Conservation (phyloP, 2,329 filamentous ascomycete species). For the Ilyonectria mors-panacis region DNA sequence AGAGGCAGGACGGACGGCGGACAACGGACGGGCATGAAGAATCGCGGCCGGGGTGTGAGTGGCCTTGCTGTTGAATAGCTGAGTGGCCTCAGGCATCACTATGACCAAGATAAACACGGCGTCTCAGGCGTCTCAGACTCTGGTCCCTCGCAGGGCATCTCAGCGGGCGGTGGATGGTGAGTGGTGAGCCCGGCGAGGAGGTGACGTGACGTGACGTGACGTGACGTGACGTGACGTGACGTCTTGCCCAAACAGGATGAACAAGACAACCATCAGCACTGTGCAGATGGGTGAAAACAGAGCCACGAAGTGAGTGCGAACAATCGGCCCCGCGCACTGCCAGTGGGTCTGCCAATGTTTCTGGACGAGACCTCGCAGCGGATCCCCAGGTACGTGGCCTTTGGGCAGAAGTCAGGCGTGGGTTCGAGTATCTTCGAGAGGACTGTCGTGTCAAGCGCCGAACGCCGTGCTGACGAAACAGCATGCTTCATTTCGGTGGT, state of each 20-base stretch:
- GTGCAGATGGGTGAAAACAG: constrained; percentile 23
- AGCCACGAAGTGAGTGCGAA: constrained; percentile 31
- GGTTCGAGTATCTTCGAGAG: constrained; percentile 44
- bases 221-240: constrained; percentile 45
- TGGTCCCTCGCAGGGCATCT: constrained; percentile 22
- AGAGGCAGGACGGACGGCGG: constrained; percentile 15
- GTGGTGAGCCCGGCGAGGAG: constrained; percentile 20
- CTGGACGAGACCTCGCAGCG: constrained; percentile 34
- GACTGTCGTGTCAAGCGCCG: constrained; percentile 2
- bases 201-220: constrained; percentile 45
- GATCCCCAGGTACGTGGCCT: constrained; percentile 39
- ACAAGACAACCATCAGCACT: constrained; percentile 31
- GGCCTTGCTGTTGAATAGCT: constrained; percentile 19
- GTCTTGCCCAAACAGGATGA: constrained; percentile 39
- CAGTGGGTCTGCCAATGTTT: constrained; percentile 23
- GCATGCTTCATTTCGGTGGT: constrained; percentile 34
- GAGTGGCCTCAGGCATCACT: constrained; percentile 2
- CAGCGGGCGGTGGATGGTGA: constrained; percentile 15
- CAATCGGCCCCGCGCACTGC: constrained; percentile 34
- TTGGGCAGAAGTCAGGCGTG: constrained; percentile 37
- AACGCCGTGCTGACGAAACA: constrained; percentile 26
- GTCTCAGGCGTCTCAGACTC: constrained; percentile 27
- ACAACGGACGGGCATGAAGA: constrained; percentile 37
- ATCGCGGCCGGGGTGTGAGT: constrained; percentile 23
- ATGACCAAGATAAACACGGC: constrained; percentile 27